Base-by-base conservation (phyloP, 1,284 basidiomycete species). In the Rhodotorula sp. region DNA sequence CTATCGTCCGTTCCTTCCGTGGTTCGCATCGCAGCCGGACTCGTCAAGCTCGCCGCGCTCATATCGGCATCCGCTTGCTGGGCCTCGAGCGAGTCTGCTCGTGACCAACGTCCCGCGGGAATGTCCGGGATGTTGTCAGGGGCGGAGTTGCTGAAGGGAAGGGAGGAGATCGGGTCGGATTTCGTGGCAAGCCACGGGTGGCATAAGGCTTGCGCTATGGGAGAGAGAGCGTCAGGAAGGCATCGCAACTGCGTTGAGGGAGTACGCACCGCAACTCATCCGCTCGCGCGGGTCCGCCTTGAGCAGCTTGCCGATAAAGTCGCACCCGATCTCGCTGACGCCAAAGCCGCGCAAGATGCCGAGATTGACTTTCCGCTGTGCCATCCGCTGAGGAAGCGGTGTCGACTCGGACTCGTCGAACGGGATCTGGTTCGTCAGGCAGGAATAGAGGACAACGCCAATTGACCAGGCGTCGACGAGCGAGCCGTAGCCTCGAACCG, bases 391-490 rank as follows among this genome's bases (percentile, higher is more conserved):
- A 30, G 79, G 64, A 52, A 94, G 82, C 29, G 81, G 77, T 3
- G 77, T 71, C 49, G 82, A 76, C 56, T 84, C 82, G 56, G 83
- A 86, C 73, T 91, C 89, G 29, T 86, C 81, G 80, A 92, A 92
- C 0, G 90, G 89, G 36, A 82, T 86, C 0, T 84, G 75, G 76
- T 88, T 87, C 29, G 68, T 71, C 27, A 92, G 79, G 88, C 90
- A 91, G 90, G 92, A 92, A 54, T 89, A 96, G 1, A 95, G 86
- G 64, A 96, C 94, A 24, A 94, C 91, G 10, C 94, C 93, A 29
- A 92, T 86, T 59, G 91, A 93, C 92, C 92, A 97, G 73, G 90
- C 92, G 78, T 97, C 93, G 59, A 95, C 94, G 24, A 89, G 82
- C 67, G 88, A 86, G 76, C 89, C 85, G 78, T 96, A 96, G 2